Evolutionary conservation across 805 yeast species (phyloP).

Genomic region (Ogataea philodendri): DNA sequence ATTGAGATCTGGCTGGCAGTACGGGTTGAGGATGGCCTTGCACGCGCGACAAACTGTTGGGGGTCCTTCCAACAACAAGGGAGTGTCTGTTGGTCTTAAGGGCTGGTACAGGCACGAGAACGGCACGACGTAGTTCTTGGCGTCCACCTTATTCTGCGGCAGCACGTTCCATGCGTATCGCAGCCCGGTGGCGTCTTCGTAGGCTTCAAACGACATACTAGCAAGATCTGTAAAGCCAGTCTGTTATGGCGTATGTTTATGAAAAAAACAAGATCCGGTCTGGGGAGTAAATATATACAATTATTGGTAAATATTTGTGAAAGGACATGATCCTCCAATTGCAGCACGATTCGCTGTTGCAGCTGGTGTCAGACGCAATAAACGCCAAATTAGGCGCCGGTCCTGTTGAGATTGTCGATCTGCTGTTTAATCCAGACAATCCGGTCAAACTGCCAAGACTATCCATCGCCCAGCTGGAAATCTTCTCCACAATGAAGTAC

Average conservation of each 20-base stretch:
- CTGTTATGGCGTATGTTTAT: conserved; percentile 12
- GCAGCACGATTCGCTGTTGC: conserved; percentile 6
- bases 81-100: conserved; percentile 44
- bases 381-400: neutral
- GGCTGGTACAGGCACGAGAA: conserved; percentile 61
- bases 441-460: conserved; percentile 6
- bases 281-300: conserved; percentile 5
- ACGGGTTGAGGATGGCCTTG: conserved; percentile 54
- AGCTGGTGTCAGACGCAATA: conserved; percentile 3
- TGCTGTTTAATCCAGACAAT: conserved; percentile 5
- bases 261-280: conserved; percentile 11
- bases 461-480: conserved; percentile 10
- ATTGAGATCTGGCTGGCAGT: conserved; percentile 36
- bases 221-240: conserved; percentile 2
- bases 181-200: conserved; percentile 72
- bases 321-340: conserved; percentile 11
- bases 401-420: conserved; percentile 7
- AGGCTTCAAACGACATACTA: conserved; percentile 40
- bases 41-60: conserved; percentile 55
- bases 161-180: conserved; percentile 71
- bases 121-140: conserved; percentile 52
- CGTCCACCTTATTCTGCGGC: conserved; percentile 54
- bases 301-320: too few relatives aligned
- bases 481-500: conserved; percentile 8
- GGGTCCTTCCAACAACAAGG: conserved; percentile 37